These are phyloP conservation scores for Ceratocystis eucalypticola DNA, from an alignment of 2,329 filamentous ascomycete genomes.

Conservation along the genomic window DNA sequence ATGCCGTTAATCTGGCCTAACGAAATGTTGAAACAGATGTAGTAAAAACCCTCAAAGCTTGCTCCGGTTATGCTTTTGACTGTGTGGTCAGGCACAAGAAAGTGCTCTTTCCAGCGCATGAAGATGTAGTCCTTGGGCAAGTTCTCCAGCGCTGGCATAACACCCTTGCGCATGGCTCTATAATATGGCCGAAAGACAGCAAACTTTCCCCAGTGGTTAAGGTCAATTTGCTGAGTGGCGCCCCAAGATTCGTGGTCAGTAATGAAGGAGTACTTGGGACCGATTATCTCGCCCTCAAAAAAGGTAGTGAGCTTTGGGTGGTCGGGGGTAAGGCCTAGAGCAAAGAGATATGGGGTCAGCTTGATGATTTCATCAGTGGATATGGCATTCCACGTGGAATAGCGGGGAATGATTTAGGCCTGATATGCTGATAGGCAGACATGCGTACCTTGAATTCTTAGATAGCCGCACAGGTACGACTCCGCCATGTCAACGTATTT, in stretches of 20 bases:
- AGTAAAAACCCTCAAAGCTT: conserved; percentile 97
- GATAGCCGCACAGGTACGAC: conserved; percentile 86
- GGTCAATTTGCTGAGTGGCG: conserved; percentile 77
- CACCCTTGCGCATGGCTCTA: conserved; percentile 43
- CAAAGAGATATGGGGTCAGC: conserved; percentile 10
- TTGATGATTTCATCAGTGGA: background rate
- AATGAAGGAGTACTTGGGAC: conserved; percentile 83
- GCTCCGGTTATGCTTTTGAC: conserved; percentile 84
- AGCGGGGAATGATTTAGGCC: conserved; percentile 2
- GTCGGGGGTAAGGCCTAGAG: conserved; percentile 74
- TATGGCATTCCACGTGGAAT: background rate
- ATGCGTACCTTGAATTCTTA: conserved; percentile 75
- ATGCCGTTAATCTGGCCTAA: conserved; percentile 79
- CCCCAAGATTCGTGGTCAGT: conserved; percentile 87
- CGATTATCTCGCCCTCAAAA: conserved; percentile 96
- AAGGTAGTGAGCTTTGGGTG: conserved; percentile 96
- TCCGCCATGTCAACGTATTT: conserved; percentile 92
- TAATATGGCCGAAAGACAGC: conserved; percentile 66
- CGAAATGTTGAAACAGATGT: conserved; percentile 95
- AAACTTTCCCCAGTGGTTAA: conserved; percentile 88
- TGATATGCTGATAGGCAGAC: conserved; percentile 13
- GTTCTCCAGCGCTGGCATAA: conserved; percentile 50
- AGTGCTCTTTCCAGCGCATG: conserved; percentile 99
- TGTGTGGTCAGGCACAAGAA: conserved; percentile 86
- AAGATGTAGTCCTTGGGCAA: conserved; percentile 79